Base-by-base conservation (phyloP, 139 green algal genomes). In the Ettlia oleoabundans region DNA sequence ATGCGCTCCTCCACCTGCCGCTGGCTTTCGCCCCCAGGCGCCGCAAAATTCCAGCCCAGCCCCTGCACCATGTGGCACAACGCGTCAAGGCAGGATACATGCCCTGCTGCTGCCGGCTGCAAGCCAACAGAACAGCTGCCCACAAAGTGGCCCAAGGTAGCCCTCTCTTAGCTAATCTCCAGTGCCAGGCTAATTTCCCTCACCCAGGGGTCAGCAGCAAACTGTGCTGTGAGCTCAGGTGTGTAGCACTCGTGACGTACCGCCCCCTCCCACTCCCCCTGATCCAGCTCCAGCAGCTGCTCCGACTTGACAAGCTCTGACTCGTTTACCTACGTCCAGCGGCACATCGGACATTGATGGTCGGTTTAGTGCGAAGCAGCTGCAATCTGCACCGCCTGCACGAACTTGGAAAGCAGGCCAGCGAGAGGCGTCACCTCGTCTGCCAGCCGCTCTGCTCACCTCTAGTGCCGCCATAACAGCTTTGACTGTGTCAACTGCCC, bases 21-120 rank as follows among this genome's bases (percentile, higher is more conserved):
- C 72, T 88, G 85, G 62, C 62, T 81, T 21, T 88, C 85, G n/a
- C 85, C 85, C 3, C 73, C 64, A 9, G 85, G 85, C 28, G 85
- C 37, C 26, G 58, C 38, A 76, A 86, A 88, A 28, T 70, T 38
- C 33, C 43, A 66, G 19, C n/a, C 42, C 0, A 68, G 24, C 24
- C 73, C 73, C 71, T 78, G 71, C 32, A 22, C 2, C 5, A 28
- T 43, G 64, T 10, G 37, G 37, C 13, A 43, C n/a, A 43, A 7
- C 47, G 65, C 10, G 4, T 8, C 35, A 47, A 37, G 35, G 65
- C 65, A 72, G 15, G 35, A 22, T 32, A n/a, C n/a, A n/a, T n/a
- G n/a, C n/a, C n/a, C n/a, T n/a, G n/a, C n/a, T n/a, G n/a, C n/a
- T n/a, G n/a, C n/a, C n/a, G n/a, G n/a, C n/a, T n/a, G n/a, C n/a